These are phyloP conservation scores for Colletotrichum chrysophilum DNA, from an alignment of 2,329 filamentous ascomycete genomes.

Conservation along the genomic window DNA sequence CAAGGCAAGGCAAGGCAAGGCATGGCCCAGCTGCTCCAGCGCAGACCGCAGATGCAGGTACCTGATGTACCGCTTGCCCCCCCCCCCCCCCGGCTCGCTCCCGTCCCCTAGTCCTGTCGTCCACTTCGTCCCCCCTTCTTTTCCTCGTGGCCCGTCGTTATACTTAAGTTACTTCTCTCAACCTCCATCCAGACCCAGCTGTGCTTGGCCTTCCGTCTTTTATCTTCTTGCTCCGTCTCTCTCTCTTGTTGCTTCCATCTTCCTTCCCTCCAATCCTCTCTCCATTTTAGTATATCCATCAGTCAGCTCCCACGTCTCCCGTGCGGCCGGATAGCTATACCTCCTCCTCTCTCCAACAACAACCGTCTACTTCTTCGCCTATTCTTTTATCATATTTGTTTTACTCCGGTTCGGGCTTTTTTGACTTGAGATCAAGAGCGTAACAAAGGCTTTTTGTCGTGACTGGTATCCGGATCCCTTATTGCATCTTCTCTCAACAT, in stretches of 20 bases:
- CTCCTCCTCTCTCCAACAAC: neutral
- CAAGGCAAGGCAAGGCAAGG: neutral
- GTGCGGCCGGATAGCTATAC: conserved; percentile 14
- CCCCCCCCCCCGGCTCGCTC: neutral
- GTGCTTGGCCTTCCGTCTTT: conserved; percentile 18
- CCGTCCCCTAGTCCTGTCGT: conserved; percentile 1
- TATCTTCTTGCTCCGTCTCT: conserved; percentile 19
- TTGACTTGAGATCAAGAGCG: neutral
- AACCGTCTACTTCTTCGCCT: conserved; percentile 12
- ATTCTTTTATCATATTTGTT: conserved; percentile 17
- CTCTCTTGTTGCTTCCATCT: neutral
- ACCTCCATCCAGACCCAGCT: conserved; percentile 7
- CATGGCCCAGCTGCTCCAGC: neutral
- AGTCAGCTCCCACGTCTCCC: neutral
- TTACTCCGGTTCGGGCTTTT: conserved; percentile 7
- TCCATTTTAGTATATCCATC: conserved; percentile 6
- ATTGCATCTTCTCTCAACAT: conserved; percentile 2
- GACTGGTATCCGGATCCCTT: conserved; percentile 20
- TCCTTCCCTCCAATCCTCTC: neutral
- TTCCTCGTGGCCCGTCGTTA: conserved; percentile 14
- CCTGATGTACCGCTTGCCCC: neutral
- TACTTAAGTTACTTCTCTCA: conserved; percentile 20
- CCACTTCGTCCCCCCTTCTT: neutral
- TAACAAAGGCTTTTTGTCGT: conserved; percentile 18
- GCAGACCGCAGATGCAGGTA: neutral